Evolutionary conservation across 805 yeast genomes (phyloP).

Genomic region (Torulaspora maleeae): DNA sequence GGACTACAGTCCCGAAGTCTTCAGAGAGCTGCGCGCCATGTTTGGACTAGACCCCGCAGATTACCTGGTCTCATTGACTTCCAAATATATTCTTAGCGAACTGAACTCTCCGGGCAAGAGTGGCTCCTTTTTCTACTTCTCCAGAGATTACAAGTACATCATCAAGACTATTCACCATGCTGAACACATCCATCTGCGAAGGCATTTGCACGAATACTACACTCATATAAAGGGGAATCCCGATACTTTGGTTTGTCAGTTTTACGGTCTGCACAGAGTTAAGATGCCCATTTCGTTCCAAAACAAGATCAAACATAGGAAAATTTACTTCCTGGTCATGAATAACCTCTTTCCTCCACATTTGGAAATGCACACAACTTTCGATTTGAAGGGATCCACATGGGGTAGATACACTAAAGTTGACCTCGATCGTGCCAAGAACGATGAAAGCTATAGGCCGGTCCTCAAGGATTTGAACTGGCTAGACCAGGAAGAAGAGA

Average conservation of each 20-base stretch:
- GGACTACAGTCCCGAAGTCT: slow-evolving; percentile 93
- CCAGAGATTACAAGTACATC: slow-evolving; percentile 88
- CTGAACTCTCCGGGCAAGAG: slow-evolving; percentile 95
- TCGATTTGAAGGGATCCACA: slow-evolving; percentile 90
- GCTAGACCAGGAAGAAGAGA: slow-evolving; percentile 58
- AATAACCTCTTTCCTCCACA: slow-evolving; percentile 95
- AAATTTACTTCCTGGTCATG: slow-evolving; percentile 93
- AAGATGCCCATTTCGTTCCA: slow-evolving; percentile 66
- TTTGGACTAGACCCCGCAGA: slow-evolving; percentile 96
- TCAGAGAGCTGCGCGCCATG: slow-evolving; percentile 70
- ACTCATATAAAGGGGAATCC: slow-evolving; percentile 78
- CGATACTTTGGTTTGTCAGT: slow-evolving; percentile 86
- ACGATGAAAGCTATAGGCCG: slow-evolving; percentile 30
- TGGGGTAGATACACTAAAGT: slow-evolving; percentile 64
- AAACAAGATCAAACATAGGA: slow-evolving; percentile 46
- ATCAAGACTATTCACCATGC: slow-evolving; percentile 93
- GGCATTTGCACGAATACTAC: slow-evolving; percentile 70
- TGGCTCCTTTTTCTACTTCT: slow-evolving; percentile 93
- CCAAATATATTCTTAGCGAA: slow-evolving; percentile 87
- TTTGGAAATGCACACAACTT: slow-evolving; percentile 75
- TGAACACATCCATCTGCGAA: slow-evolving; percentile 80
- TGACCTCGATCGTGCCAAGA: slow-evolving; percentile 19
- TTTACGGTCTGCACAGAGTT: slow-evolving; percentile 90
- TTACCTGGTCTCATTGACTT: slow-evolving; percentile 84
- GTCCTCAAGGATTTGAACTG: slow-evolving; percentile 88